These are phyloP conservation scores for Graphilbum ipis-grandicollis DNA, from an alignment of 2,329 filamentous ascomycete species.

Conservation along the genomic window DNA sequence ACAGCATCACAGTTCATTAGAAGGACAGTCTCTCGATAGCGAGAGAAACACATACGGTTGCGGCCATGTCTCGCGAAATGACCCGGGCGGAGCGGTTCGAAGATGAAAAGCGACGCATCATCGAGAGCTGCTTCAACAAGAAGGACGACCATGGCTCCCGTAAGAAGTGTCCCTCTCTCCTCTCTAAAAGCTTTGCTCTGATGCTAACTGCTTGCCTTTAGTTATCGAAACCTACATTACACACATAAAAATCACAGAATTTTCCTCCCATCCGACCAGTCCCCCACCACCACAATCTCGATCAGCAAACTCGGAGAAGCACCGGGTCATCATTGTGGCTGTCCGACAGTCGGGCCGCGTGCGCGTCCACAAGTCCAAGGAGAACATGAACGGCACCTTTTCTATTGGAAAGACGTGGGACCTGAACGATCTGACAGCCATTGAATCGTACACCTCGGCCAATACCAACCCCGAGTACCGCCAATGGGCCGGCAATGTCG, in stretches of 20 bases:
- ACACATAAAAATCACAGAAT: slow-evolving; percentile 83
- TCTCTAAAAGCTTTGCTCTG: too few species aligned
- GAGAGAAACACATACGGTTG: too few species aligned
- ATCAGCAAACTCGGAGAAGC: slow-evolving; percentile 60
- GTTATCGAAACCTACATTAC: slow-evolving; percentile 93
- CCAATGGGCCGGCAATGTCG: slow-evolving; percentile 67
- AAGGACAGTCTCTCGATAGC: too few species aligned
- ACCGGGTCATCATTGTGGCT: slow-evolving; percentile 79
- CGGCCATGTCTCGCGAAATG: slow-evolving; percentile 19
- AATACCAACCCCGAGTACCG: slow-evolving; percentile 39
- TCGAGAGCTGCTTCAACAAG: slow-evolving; percentile 87
- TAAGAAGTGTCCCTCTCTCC: slow-evolving; percentile 28
- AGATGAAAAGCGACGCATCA: slow-evolving; percentile 87
- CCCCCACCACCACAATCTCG: slow-evolving; percentile 70
- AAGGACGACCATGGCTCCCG: slow-evolving; percentile 72
- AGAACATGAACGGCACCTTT: slow-evolving; percentile 85
- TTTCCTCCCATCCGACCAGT: slow-evolving; percentile 61
- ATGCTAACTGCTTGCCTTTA: too few species aligned
- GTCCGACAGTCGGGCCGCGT: slow-evolving; percentile 86
- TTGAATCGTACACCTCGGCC: slow-evolving; percentile 63
- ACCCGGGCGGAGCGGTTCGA: slow-evolving; percentile 70
- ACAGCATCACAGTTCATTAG: too few species aligned
- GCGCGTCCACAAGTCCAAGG: slow-evolving; percentile 89
- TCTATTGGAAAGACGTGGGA: slow-evolving; percentile 98
- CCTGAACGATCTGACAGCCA: slow-evolving; percentile 69